These are phyloP conservation scores for Podaxis sp. DNA, from an alignment of 768 basidiomycete genomes.

Conservation along the genomic window DNA sequence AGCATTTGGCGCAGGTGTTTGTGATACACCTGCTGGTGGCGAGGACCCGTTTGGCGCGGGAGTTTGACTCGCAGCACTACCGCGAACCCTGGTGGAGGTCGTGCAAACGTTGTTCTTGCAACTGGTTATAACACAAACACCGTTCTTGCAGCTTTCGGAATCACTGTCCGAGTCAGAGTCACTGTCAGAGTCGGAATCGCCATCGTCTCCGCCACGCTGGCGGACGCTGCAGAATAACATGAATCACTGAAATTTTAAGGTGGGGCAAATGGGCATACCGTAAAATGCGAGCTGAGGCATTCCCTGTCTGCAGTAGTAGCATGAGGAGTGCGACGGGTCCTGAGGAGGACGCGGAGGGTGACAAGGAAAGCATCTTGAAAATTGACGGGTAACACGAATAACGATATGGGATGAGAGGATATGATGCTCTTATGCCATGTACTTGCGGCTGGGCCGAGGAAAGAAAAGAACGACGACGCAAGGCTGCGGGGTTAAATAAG, in stretches of 20 bases:
- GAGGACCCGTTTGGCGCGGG: constrained; percentile 4
- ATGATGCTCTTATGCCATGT: constrained; percentile 7
- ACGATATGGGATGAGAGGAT: not conserved
- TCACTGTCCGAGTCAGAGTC: constrained; percentile 16
- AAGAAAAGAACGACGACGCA: constrained; percentile 1
- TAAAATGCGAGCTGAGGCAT: not conserved
- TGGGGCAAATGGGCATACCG: constrained; percentile 1
- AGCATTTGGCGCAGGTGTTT: not conserved
- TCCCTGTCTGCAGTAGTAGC: constrained; percentile 5
- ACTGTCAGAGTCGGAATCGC: constrained; percentile 15
- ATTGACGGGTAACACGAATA: not conserved
- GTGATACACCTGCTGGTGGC: not conserved
- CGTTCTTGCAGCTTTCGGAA: constrained; percentile 10
- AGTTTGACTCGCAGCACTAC: constrained; percentile 1
- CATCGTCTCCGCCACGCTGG: constrained; percentile 1
- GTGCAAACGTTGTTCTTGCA: constrained; percentile 10
- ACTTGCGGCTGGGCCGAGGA: not conserved
- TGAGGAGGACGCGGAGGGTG: not conserved
- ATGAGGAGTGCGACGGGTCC: constrained; percentile 1
- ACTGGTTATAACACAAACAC: constrained; percentile 3
- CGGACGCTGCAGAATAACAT: not conserved
- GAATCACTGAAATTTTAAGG: not conserved
- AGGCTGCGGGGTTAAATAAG: constrained; percentile 15
- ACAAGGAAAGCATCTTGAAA: not conserved
- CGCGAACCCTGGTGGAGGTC: not conserved